These are phyloP conservation scores for Volvariella volvacea DNA, from an alignment of 1,284 basidiomycete species.

Conservation along the genomic window DNA sequence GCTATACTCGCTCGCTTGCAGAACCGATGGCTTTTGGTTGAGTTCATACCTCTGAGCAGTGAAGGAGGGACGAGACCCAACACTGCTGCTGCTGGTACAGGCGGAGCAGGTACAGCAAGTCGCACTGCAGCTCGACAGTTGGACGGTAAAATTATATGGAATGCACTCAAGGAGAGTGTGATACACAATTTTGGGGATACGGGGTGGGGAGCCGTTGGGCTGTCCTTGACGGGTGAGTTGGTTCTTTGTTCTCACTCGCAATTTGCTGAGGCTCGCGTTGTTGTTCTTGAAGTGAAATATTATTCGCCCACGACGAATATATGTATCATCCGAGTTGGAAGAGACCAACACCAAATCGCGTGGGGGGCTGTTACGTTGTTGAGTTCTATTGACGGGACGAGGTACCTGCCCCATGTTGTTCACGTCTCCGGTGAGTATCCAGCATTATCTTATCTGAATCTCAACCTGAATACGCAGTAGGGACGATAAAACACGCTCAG, in stretches of 20 bases:
- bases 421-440: conserved; percentile 63
- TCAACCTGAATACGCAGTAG: conserved; percentile 25
- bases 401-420: conserved; percentile 62
- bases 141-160: conserved; percentile 56
- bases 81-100: conserved; percentile 6
- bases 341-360: conserved; percentile 67
- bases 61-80: conserved; percentile 11
- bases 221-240: conserved; percentile 55
- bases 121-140: conserved; percentile 17
- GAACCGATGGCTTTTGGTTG: conserved; percentile 77
- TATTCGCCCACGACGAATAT: conserved; percentile 72
- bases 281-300: conserved; percentile 60
- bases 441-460: too few species aligned
- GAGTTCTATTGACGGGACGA: conserved; percentile 47
- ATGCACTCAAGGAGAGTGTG: conserved; percentile 64
- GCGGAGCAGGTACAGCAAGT: conserved; percentile 7
- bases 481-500: conserved; percentile 76
- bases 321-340: conserved; percentile 71
- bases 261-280: not conserved
- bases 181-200: conserved; percentile 68
- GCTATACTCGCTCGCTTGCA: conserved; percentile 18
- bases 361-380: conserved; percentile 70
- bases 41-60: conserved; percentile 47
- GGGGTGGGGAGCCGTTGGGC: conserved; percentile 72
- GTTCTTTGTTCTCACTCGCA: not conserved